Conservation (phyloP, 163 green algal species). For the Scenedesmus sp. region DNA sequence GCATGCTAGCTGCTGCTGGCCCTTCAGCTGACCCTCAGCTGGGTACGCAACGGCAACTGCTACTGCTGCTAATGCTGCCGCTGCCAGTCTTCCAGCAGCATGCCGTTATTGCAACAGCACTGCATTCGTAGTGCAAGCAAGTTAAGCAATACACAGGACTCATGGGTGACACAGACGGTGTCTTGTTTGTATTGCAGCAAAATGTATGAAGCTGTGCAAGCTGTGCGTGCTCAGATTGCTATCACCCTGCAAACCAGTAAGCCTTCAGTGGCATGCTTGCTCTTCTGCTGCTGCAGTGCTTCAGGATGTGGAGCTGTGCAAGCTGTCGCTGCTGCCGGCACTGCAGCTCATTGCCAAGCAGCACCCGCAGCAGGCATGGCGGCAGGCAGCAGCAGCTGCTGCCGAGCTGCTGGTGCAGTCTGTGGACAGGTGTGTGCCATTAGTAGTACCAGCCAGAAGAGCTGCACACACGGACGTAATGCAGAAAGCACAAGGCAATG, state of each 20-base stretch:
- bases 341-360: neutral
- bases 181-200: too few relatives aligned
- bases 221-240: too few relatives aligned
- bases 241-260: too few relatives aligned
- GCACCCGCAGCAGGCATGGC: neutral
- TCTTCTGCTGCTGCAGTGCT: constrained; percentile 53
- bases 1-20: neutral
- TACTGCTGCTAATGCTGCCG: neutral
- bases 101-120: neutral
- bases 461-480: too few relatives aligned
- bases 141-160: too few relatives aligned
- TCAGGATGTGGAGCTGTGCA: constrained; percentile 78
- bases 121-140: too few relatives aligned
- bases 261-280: neutral
- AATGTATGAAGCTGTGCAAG: too few relatives aligned
- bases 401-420: neutral
- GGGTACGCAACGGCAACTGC: neutral
- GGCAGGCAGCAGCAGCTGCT: neutral
- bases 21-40: neutral
- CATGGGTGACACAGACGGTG: too few relatives aligned
- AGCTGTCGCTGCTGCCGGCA: constrained; percentile 65
- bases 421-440: neutral
- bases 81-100: neutral
- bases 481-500: too few relatives aligned
- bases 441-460: too few relatives aligned